phyloP scores from a whole-genome alignment of 2,329 filamentous ascomycete genomes.

The Camillea tinctor region DNA sequence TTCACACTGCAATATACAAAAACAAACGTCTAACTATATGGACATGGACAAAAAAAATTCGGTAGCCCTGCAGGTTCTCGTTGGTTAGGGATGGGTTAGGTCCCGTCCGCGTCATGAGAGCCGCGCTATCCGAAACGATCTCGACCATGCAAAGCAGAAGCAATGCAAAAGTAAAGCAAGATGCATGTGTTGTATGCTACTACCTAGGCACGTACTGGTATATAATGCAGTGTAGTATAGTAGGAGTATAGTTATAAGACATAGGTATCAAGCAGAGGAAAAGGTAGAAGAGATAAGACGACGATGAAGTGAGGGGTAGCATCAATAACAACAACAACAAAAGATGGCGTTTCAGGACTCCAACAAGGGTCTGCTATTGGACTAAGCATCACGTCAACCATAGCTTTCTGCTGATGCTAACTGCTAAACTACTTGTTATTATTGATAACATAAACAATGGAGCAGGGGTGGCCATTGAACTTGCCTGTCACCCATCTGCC shows the following conservation, averaged over 20 bases:
- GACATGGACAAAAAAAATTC: too few species aligned
- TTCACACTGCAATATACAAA: too few species aligned
- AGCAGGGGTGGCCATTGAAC: background rate
- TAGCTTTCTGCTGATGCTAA: background rate
- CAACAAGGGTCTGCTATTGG: background rate
- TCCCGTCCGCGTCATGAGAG: background rate
- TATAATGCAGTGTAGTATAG: too few species aligned
- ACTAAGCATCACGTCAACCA: background rate
- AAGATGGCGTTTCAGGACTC: background rate
- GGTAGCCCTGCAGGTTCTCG: background rate
- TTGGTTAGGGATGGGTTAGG: background rate
- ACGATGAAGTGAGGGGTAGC: background rate
- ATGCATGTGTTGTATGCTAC: background rate
- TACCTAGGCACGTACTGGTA: too few species aligned
- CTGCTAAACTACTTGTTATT: background rate
- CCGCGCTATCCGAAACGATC: background rate
- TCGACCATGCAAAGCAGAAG: background rate
- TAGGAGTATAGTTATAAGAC: too few species aligned
- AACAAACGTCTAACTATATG: background rate
- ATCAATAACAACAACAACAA: background rate
- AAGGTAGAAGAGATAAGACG: too few species aligned
- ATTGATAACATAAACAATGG: background rate
- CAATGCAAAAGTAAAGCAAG: too few species aligned
- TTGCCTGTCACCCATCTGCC: background rate
- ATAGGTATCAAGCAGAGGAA: too few species aligned